These are phyloP conservation scores for Otatea glauca DNA, from an alignment of 176 grass and related monocot genomes.

Conservation along the genomic window DNA sequence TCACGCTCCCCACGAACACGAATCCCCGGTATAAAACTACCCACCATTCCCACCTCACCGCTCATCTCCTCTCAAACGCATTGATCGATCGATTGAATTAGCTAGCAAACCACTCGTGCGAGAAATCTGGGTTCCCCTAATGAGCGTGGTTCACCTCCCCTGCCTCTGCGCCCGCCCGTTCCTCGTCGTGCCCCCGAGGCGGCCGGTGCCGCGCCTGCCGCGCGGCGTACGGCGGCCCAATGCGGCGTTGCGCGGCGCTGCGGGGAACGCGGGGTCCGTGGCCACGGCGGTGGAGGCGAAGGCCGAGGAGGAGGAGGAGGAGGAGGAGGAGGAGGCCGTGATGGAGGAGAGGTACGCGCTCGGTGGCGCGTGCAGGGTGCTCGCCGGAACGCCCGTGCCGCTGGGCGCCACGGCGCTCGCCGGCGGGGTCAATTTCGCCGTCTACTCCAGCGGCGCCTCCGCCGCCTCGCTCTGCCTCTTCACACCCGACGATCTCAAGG, in stretches of 20 bases:
- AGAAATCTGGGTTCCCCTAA: not conserved
- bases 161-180: conserved; percentile 48
- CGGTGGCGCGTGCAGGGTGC: conserved; percentile 57
- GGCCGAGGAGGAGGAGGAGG: not conserved
- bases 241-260: not conserved
- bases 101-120: too few species aligned
- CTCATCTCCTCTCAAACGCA: not conserved
- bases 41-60: not conserved
- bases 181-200: conserved; percentile 25
- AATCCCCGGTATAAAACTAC: conserved; percentile 27
- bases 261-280: not conserved
- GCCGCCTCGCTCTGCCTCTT: conserved; percentile 75
- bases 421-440: conserved; percentile 88
- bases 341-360: conserved; percentile 47
- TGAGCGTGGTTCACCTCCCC: conserved; percentile 23
- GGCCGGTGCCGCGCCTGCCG: not conserved
- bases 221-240: not conserved
- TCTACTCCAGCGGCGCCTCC: conserved; percentile 72
- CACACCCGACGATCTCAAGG: conserved; percentile 65
- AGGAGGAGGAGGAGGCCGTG: conserved; percentile 1
- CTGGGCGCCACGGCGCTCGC: conserved; percentile 68
- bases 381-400: conserved; percentile 70
- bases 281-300: conserved; percentile 20
- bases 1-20: not conserved
- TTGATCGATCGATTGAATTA: conserved; percentile 17